phyloP scores from a whole-genome alignment of 2,329 filamentous ascomycete genomes.

The Blastomyces emzantsi region DNA sequence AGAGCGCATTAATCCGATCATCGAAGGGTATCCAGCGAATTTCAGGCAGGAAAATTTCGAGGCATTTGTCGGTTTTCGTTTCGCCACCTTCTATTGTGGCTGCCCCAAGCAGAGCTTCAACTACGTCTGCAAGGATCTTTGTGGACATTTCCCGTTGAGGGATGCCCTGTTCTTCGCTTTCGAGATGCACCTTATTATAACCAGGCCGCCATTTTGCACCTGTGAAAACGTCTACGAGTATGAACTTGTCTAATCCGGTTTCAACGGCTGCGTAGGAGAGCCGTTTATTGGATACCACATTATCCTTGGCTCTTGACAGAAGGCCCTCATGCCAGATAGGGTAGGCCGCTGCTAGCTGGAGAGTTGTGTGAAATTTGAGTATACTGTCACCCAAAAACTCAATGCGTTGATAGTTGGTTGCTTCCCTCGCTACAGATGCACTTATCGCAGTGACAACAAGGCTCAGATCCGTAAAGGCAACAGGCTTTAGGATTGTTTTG shows the following conservation, averaged over 20 bases:
- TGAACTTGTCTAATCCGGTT: conserved; percentile 60
- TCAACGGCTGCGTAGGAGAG: conserved; percentile 57
- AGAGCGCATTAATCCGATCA: conserved; percentile 38
- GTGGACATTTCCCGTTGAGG: conserved; percentile 47
- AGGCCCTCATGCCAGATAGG: conserved; percentile 66
- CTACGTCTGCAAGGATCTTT: conserved; percentile 77
- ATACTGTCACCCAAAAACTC: conserved; percentile 83
- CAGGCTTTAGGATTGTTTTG: conserved; percentile 43
- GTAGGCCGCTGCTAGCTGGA: conserved; percentile 55
- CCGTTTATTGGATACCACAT: conserved; percentile 64
- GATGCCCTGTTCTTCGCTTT: conserved; percentile 14
- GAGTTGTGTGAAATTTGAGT: conserved; percentile 62
- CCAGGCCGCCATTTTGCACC: conserved; percentile 62
- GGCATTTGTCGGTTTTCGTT: conserved; percentile 52
- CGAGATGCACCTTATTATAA: conserved; percentile 44
- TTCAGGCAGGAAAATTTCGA: conserved; percentile 57
- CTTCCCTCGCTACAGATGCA: conserved; percentile 51
- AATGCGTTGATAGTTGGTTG: conserved; percentile 66
- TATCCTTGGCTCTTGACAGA: conserved; percentile 58
- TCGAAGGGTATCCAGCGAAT: conserved; percentile 45
- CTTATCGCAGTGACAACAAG: conserved; percentile 62
- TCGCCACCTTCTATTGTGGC: conserved; percentile 62
- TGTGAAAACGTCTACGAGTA: conserved; percentile 60
- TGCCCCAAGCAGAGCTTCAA: conserved; percentile 76
- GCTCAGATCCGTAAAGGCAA: conserved; percentile 47